These are phyloP conservation scores for Kwoniella sp. DNA, from an alignment of 768 basidiomycete species.

Conservation along the genomic window DNA sequence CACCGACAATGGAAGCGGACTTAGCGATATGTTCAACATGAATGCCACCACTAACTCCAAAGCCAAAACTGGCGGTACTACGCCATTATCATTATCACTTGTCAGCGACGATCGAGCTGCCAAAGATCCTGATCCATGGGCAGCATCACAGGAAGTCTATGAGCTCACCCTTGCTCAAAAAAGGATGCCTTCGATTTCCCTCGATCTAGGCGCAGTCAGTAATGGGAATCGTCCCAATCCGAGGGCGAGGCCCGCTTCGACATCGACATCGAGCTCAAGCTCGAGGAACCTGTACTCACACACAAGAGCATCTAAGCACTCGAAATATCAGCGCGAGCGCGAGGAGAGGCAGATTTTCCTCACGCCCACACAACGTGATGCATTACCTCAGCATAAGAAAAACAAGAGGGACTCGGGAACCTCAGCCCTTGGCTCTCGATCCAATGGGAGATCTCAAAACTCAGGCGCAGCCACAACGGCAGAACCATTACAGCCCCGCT, in stretches of 20 bases:
- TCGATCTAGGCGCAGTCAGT: not conserved
- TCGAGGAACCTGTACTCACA: too few species aligned
- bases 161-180: not conserved
- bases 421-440: too few species aligned
- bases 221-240: conserved; percentile 11
- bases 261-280: not conserved
- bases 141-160: conserved; percentile 1
- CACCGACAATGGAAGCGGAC: not conserved
- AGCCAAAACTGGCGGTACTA: not conserved
- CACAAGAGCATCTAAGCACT: not conserved
- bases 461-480: not conserved
- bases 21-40: not conserved
- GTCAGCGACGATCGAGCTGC: not conserved
- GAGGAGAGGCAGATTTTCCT: not conserved
- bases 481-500: not conserved
- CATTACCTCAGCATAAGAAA: not conserved
- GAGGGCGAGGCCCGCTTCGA: not conserved
- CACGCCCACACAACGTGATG: not conserved
- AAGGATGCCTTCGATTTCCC: not conserved
- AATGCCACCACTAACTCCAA: not conserved
- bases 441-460: not conserved
- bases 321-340: not conserved
- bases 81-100: not conserved
- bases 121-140: not conserved
- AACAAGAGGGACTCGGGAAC: too few species aligned